Base-by-base conservation (phyloP, 1,284 basidiomycete species). In the Bondarzewia mesenterica region DNA sequence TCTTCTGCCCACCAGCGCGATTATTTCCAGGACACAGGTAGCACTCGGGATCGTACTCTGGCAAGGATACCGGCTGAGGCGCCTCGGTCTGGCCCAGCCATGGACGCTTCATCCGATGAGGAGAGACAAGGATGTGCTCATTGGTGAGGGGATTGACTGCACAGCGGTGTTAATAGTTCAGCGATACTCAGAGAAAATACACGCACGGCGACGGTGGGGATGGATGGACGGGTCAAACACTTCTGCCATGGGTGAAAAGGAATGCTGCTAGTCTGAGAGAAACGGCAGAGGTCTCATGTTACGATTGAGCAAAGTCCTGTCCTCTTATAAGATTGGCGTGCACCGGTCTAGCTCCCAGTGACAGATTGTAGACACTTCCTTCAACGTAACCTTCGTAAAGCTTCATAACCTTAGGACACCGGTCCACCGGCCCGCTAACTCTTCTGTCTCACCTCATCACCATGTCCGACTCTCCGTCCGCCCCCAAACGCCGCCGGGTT, bases 11-110 rank as follows among this genome's bases (percentile, higher is more conserved):
- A 5, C 82, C 83, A 1, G 85, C 82, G n/a, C 94, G 79, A 21
- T 66, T 60, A 62, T 97, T 96, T 15, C 92, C 84, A 0, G 94
- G 93, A 59, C 94, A 98, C 39, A 97, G 80, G 64, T 93, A 95
- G 62, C 94, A 98, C 36, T 73, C 68, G 4, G 79, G 73, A 59
- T 96, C 93, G 62, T 93, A 83, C 36, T 74, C 52, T 0, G 87
- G 88, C 2, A 88, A 71, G 32, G 66, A 60, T 5, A 67, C 57
- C 2, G 71, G 49, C 51, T 82, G 75, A 0, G 82, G 73, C 1
- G 80, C 66, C 57, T 95, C 91, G 1, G 81, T 80, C 62, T 94
- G 90, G 23, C 92, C 92, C 47, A 85, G 74, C 87, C 87, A 92
- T 8, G 88, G 89, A 18, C 90, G 78, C 58, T 85, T 88, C 16